These are phyloP conservation scores for Hericium erinaceus DNA, from an alignment of 768 basidiomycete genomes.

Conservation along the genomic window DNA sequence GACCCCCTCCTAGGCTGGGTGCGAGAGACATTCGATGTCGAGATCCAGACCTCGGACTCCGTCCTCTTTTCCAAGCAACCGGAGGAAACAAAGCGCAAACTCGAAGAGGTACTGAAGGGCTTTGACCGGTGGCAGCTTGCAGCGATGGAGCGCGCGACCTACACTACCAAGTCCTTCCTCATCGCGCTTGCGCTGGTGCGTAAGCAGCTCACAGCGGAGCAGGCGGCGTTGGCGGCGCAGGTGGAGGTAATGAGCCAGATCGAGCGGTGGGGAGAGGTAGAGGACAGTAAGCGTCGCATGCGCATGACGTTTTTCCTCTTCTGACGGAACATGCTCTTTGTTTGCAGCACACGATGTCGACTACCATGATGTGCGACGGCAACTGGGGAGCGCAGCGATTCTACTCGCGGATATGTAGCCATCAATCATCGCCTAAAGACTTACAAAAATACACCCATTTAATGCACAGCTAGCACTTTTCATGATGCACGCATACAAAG, in stretches of 20 bases:
- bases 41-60: slow-evolving; percentile 62
- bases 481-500: neutral
- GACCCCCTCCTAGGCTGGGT: slow-evolving; percentile 81
- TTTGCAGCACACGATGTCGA: slow-evolving; percentile 92
- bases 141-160: slow-evolving; percentile 90
- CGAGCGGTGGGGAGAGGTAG: slow-evolving; percentile 97
- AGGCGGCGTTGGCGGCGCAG: slow-evolving; percentile 76
- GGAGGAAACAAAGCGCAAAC: slow-evolving; percentile 49
- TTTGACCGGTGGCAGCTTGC: slow-evolving; percentile 82
- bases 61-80: slow-evolving; percentile 66
- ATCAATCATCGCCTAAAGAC: neutral
- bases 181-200: slow-evolving; percentile 80
- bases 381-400: slow-evolving; percentile 74
- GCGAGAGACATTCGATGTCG: slow-evolving; percentile 50
- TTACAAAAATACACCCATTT: neutral
- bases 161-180: slow-evolving; percentile 84
- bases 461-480: neutral
- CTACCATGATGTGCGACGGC: slow-evolving; percentile 83
- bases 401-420: slow-evolving; percentile 20
- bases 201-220: slow-evolving; percentile 66
- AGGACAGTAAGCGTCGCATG: slow-evolving; percentile 71
- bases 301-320: neutral
- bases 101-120: slow-evolving; percentile 45
- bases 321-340: neutral
- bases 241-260: slow-evolving; percentile 97